Percentiles rank a stretch among this genome's conserved stretches.
Evolutionary conservation across 257 asterid genomes (phyloP).

Genomic region (Thymus quinquecostatus): DNA sequence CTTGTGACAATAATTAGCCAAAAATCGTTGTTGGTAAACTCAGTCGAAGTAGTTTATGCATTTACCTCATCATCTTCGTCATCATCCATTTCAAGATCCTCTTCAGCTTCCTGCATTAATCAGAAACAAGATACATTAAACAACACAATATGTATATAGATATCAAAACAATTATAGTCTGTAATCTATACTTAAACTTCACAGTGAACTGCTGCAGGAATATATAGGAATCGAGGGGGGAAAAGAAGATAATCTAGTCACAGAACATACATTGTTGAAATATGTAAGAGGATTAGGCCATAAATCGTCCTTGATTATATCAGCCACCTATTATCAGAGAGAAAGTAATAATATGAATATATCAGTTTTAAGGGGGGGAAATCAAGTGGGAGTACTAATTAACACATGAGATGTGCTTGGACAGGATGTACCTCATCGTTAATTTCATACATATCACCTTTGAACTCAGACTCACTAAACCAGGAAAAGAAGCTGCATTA

Average conservation of each 20-base stretch:
- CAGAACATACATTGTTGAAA: constrained; percentile 49
- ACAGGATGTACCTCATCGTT: constrained; percentile 73
- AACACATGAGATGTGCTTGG: neutral
- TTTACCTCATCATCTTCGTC: constrained; percentile 57
- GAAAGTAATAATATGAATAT: neutral
- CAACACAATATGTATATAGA: neutral
- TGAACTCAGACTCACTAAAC: constrained; percentile 62
- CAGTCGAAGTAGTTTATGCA: neutral
- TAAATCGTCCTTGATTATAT: constrained; percentile 69
- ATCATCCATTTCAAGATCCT: constrained; percentile 55
- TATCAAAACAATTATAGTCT: neutral
- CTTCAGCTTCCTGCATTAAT: constrained; percentile 57
- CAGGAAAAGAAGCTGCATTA: constrained; percentile 84
- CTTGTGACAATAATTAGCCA: no score
- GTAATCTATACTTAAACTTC: neutral
- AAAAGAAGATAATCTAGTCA: constrained; percentile 16
- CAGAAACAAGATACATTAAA: neutral
- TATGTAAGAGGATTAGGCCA: constrained; percentile 77
- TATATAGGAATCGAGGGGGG: neutral
- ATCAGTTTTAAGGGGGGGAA: neutral
- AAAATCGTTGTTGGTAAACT: neutral
- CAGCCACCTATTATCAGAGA: constrained; percentile 59
- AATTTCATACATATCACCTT: constrained; percentile 69
- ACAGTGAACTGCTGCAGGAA: neutral
- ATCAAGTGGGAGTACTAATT: constrained; percentile 9